Base-by-base conservation (phyloP, 1,284 basidiomycete species). In the Tilletia horrida region DNA sequence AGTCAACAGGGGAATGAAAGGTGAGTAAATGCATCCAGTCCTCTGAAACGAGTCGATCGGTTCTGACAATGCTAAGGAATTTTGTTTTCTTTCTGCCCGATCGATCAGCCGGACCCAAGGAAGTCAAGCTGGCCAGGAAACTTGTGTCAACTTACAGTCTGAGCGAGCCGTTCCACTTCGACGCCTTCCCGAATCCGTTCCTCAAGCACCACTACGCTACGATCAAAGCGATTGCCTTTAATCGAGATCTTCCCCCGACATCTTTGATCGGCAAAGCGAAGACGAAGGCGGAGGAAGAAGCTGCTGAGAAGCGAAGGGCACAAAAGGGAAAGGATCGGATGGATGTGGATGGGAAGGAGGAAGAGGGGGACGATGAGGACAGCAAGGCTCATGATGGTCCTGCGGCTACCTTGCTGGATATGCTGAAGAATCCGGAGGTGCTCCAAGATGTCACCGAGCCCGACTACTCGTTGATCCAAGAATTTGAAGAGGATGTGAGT, bases 181-280 rank as follows among this genome's bases (percentile, higher is more conserved):
- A 95, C 79, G 88, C 88, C 31, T 93, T 91, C 80, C 92, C 92
- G 1, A 98, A 97, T 82, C 95, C 95, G 79, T 84, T 83, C 0
- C 86, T 97, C 66, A 89, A 89, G 11, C 91, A 88, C 75, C 92
- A 96, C 81, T 93, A 95, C 80, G 89, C 88, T 9, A 91, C 93
- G 77, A 86, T 97, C 2, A 89, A 96, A 84, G 92, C 93, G 16
- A 89, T 88, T 64, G 94, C 94, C 0, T 95, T 97, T 82, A 89
- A 90, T 64, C 91, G 94, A 80, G 57, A 70, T 6, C 43, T 75
- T 77, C 85, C 87, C 0, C 65, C 35, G 6, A 35, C 66, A 16
- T 31, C 27, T n/a, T 11, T n/a, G 29, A 31, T 59, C 35, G 29
- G 14, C 4, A 9, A 18, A 6, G 55, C 29, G 14, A 25, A 16